Evolutionary conservation across 1,139 yeast genomes (phyloP), one percentile per base, ranked within the genome.

Genomic region (Candida neerlandica): DNA sequence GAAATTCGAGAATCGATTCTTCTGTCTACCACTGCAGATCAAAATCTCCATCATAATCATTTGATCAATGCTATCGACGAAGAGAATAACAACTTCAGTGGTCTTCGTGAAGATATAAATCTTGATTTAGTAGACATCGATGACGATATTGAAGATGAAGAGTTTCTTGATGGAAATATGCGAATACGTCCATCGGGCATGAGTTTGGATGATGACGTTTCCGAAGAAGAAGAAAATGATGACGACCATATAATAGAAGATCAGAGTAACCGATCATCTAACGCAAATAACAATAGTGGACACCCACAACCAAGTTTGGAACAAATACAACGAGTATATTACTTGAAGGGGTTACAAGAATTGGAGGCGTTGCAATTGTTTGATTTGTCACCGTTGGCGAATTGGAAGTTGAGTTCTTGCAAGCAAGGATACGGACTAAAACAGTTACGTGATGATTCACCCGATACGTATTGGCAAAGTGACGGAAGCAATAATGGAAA

Each of bases 391-490:
- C 84, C 86, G 9, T 69, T 88, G 29, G 98, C 96, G 0, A 78
- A 85, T 35, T 94, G 99, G 98, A 80, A 84, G 42, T 83, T 90
- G 0, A 88, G 96, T 1, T 86, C 96, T 0, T 71, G 53, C 59
- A 94, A 92, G 58, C 80, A 79, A 18, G 96, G 94, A 0, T 84
- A 75, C 58, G 96, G 95, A 0, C 75, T 90, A 11, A 70, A 71
- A 19, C 86, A 86, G 57, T 73, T 94, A 10, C 71, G 95, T 32
- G 90, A 88, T 48, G 95, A 89, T 60, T 80, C 84, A 15, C 88
- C 96, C 0, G 77, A 79, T 39, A 71, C 85, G 2, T 92, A 77
- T 64, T 95, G 99, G 99, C 99, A 95, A 65, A 88, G 96, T 46
- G 99, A 95, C 65, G 99, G 98, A 2, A 72, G 75, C 52, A 30